Base-by-base conservation (phyloP, 768 basidiomycete species). In the Lentinula boryana region DNA sequence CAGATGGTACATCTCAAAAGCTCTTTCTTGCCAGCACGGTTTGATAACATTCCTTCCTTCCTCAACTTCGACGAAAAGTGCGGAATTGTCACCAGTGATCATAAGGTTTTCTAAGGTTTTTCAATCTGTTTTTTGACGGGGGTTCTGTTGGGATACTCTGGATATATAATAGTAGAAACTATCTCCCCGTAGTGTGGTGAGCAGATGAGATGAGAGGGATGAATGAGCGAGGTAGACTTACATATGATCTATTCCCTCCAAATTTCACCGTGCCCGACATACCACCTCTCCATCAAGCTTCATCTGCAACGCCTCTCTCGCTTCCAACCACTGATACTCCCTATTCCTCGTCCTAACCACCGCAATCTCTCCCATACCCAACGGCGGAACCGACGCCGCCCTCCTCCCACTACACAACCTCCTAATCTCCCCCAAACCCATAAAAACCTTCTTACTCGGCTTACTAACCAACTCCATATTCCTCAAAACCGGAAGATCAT, bases 351-450 rank as follows among this genome's bases (percentile, higher is more conserved):
- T 93, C 72, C 77, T 81, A 16, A 99, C 85, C 9, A 98, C 84
- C 21, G 91, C 90, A 64, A 98, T 84, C 76, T 99, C 97, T 16
- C 97, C 95, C 80, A 98, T 84, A 0, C 89, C 88, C 58, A 98
- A 77, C 0, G 95, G 93, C 62, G 85, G 85, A 12, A 97, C 81
- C 9, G 84, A 86, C 70, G 91, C 85, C 7, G 88, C 91, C 60
- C 93, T 78, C 59, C 91, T 75, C 5, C 97, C 97, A 1, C 87
- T 85, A 67, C 94, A 91, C 41, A 98, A 78, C 21, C 87, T 73
- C 44, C 85, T 75, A 52, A 99, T 82, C 67, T 97, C 95, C 3
- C 79, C 74, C 38, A 80, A 61, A 50, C 84, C 80, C 83, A 97
- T 88, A 67, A 86, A 84, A 38, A 97, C 81, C 56, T 88, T 80